phyloP scores from a whole-genome alignment of 805 yeast species.

The Starmerella asiatica region DNA sequence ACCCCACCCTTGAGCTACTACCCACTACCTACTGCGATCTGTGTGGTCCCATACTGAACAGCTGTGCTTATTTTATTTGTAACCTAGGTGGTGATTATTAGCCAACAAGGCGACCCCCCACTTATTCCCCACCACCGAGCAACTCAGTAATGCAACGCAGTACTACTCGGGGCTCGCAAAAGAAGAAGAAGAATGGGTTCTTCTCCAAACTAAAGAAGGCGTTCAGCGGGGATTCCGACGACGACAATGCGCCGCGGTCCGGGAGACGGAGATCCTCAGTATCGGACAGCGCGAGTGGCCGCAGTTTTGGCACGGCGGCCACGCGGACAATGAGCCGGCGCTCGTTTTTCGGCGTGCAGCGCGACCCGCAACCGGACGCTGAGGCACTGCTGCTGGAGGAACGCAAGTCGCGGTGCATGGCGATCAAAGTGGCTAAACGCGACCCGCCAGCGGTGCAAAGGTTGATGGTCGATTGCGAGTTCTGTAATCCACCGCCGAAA shows the following conservation, averaged over 20 bases:
- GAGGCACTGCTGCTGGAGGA: constrained; percentile 18
- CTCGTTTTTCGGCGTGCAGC: constrained; percentile 4
- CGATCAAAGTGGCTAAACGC: constrained; percentile 22
- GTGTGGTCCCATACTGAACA: too few relatives aligned
- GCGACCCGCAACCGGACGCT: constrained; percentile 5
- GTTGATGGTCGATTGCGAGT: constrained; percentile 24
- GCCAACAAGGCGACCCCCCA: too few relatives aligned
- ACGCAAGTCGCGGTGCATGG: constrained; percentile 20
- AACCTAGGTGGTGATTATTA: too few relatives aligned
- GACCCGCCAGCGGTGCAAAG: constrained; percentile 23
- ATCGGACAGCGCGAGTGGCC: background rate
- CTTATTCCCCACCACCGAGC: too few relatives aligned
- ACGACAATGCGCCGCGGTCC: background rate
- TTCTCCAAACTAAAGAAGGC: constrained; percentile 12
- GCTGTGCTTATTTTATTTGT: too few relatives aligned
- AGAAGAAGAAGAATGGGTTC: constrained; percentile 8
- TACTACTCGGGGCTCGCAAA: background rate
- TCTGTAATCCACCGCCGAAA: constrained; percentile 23
- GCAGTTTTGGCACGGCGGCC: constrained; percentile 10
- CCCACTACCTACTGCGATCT: too few relatives aligned
- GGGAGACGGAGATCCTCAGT: constrained; percentile 1
- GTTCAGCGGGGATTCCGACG: constrained; percentile 2
- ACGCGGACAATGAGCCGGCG: constrained; percentile 16
- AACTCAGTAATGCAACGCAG: too few relatives aligned
- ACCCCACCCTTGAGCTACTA: too few relatives aligned